Evolutionary conservation across 257 asterid species (phyloP).

Genomic region (Prunella vulgaris): DNA sequence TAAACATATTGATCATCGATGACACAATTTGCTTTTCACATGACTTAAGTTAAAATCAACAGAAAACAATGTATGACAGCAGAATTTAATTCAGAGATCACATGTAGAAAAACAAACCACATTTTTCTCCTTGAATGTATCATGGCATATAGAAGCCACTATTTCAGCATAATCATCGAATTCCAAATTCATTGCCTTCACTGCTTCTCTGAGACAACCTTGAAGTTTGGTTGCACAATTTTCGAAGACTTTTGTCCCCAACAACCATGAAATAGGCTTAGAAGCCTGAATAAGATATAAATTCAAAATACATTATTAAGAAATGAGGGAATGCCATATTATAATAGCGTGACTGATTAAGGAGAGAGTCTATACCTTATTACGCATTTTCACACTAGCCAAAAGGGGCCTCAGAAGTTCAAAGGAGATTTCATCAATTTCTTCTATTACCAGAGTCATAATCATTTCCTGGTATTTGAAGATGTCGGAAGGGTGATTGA

Average conservation of each 20-base stretch:
- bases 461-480: slow-evolving; percentile 42
- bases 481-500: slow-evolving; percentile 34
- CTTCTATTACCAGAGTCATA: slow-evolving; percentile 48
- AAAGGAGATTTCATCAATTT: slow-evolving; percentile 44
- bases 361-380: slow-evolving; percentile 33
- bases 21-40: background rate
- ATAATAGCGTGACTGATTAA: slow-evolving; percentile 5
- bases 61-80: slow-evolving; percentile 9
- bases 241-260: slow-evolving; percentile 49
- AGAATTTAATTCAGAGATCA: background rate
- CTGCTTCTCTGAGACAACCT: slow-evolving; percentile 31
- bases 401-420: slow-evolving; percentile 53
- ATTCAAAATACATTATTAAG: slow-evolving; percentile 1
- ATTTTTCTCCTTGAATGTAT: slow-evolving; percentile 26
- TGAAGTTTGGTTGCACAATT: slow-evolving; percentile 41
- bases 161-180: slow-evolving; percentile 39
- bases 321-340: slow-evolving; percentile 16
- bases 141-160: slow-evolving; percentile 32
- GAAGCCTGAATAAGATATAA: slow-evolving; percentile 35
- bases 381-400: slow-evolving; percentile 44
- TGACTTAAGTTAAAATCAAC: slow-evolving; percentile 1
- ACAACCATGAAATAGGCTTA: slow-evolving; percentile 44
- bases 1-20: background rate
- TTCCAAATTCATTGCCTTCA: slow-evolving; percentile 35
- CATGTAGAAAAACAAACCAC: slow-evolving; percentile 32